These are phyloP conservation scores for Mycena rosella DNA, from an alignment of 768 basidiomycete species.

Conservation along the genomic window DNA sequence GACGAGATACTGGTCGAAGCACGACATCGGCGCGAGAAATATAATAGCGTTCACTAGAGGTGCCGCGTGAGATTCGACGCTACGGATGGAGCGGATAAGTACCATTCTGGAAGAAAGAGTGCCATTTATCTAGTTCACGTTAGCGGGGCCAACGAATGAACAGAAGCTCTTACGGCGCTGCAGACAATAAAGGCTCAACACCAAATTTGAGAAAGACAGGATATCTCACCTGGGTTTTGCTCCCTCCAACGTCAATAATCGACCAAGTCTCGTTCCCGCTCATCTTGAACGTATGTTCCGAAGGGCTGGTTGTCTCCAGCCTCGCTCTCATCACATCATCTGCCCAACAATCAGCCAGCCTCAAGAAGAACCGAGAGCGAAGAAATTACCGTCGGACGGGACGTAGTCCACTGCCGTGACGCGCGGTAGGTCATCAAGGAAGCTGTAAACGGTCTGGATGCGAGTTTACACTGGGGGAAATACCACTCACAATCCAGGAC, in stretches of 20 bases:
- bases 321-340: background rate
- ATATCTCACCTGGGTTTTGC: background rate
- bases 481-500: background rate
- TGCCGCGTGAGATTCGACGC: background rate
- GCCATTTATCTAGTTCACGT: background rate
- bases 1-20: slow-evolving; percentile 68
- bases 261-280: background rate
- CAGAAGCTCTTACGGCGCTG: background rate
- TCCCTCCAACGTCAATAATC: background rate
- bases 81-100: background rate
- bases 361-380: background rate
- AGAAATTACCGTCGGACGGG: background rate
- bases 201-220: background rate
- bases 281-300: background rate
- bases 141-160: background rate
- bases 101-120: slow-evolving; percentile 1
- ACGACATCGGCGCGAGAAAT: slow-evolving; percentile 72
- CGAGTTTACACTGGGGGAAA: no score
- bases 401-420: background rate
- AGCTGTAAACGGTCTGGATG: background rate
- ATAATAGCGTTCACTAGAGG: slow-evolving; percentile 63
- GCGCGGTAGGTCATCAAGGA: background rate
- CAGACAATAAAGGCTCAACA: background rate
- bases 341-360: background rate
- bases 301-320: background rate